Evolutionary conservation across 2,329 filamentous ascomycete genomes (phyloP), one percentile per base, ranked within the genome.

Genomic region (Cladosporium austrohemisphaericum): DNA sequence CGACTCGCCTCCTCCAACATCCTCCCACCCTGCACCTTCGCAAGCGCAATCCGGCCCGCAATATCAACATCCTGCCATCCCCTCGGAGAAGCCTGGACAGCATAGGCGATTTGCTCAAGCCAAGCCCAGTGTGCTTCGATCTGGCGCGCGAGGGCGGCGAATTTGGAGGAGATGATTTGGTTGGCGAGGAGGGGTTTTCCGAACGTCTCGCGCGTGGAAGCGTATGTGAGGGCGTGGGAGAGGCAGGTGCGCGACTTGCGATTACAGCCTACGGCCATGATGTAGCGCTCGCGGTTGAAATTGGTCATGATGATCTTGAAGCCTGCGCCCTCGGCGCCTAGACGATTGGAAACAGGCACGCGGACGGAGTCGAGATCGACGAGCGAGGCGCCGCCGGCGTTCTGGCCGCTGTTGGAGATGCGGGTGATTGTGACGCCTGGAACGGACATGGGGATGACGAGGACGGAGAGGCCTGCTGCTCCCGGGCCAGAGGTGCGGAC

Each of bases 331-430:
- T 81, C 78, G 23, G 67, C 60, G 4, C 79, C 78, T 2, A 83
- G 56, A 1, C 80, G 66, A 49, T 81, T 78, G 20, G 71, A 69
- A 0, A 68, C 69, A 0, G 79, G 78, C 0, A 83, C 79, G 13
- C 65, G 56, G 2, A 82, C 78, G 51, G 80, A 68, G 37, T 81
- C 77, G 16, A 82, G 68, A 16, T 76, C 73, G 41, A 82, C 71
- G 28, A 58, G 37, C 1, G 57, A 60, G 57, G 52, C 71, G 61
- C 81, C 81, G 32, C 81, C 83, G 4, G 80, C 81, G 57, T 81
- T 78, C n/a, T 84, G 80, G 3, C 83, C 84, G 20, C 77, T 81
- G 62, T 86, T 86, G 45, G 76, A 66, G 64, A 86, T 83, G 43
- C 71, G 75, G 16, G 78, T 70, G 43, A 71, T 71, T 1, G 70